Evolutionary conservation across 345 rosid species (phyloP).

Genomic region (Euphorbia tirucalli): DNA sequence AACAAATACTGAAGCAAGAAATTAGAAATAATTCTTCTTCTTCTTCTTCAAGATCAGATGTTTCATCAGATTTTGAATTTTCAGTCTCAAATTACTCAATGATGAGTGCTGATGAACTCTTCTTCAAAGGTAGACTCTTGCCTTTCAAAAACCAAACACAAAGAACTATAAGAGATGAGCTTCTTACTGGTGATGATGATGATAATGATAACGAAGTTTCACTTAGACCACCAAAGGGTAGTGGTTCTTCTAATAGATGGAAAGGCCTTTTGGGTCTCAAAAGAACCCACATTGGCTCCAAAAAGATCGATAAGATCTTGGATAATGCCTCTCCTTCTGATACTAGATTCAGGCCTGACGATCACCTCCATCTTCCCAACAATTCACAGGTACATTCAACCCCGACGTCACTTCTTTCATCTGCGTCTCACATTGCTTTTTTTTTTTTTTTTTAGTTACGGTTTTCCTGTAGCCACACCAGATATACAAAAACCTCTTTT

Average conservation of each 20-base stretch:
- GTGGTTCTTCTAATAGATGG: constrained; percentile 56
- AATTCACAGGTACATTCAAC: constrained; percentile 32
- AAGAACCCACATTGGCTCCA: constrained; percentile 67
- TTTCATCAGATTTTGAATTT: constrained; percentile 82
- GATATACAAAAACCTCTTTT: background rate
- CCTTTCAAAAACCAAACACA: constrained; percentile 58
- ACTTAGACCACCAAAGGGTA: constrained; percentile 55
- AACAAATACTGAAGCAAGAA: constrained; percentile 48
- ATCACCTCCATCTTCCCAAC: constrained; percentile 23
- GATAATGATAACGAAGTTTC: constrained; percentile 32
- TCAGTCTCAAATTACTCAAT: constrained; percentile 70
- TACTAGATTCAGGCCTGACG: constrained; percentile 32
- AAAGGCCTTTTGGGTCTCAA: constrained; percentile 79
- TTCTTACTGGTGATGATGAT: constrained; percentile 49
- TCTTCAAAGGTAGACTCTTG: constrained; percentile 80
- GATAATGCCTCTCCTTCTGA: constrained; percentile 35
- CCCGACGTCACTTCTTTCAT: too few species aligned
- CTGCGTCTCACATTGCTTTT: too few species aligned
- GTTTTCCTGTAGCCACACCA: too few species aligned
- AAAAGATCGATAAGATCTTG: constrained; percentile 42
- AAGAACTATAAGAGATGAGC: constrained; percentile 88
- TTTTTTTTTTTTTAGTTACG: too few species aligned
- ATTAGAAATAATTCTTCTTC: constrained; percentile 3
- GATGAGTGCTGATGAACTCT: constrained; percentile 98
- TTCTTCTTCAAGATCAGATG: constrained; percentile 23